These are phyloP conservation scores for Coemansia javaensis DNA, from an alignment of 192 early-diverging fungal genomes.

Conservation along the genomic window DNA sequence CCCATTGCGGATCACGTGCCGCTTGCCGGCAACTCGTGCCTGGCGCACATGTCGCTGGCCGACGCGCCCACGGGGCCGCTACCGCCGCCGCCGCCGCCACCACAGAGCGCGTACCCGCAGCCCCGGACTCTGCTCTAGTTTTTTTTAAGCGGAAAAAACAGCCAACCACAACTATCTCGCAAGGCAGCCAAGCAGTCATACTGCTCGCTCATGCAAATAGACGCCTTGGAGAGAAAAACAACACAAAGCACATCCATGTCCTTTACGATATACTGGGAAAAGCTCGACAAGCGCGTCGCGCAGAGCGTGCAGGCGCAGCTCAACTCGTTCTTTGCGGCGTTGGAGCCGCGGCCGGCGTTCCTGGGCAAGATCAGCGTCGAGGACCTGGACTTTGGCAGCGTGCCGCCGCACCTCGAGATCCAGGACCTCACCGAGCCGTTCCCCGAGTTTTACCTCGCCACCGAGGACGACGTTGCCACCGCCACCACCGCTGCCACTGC, in stretches of 20 bases:
- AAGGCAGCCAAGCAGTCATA: no score
- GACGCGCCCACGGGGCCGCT: constrained; percentile 9
- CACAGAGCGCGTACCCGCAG: background rate
- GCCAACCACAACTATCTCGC: no score
- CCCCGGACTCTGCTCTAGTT: no score
- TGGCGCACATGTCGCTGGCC: background rate
- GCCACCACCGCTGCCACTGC: background rate
- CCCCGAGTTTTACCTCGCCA: constrained; percentile 68
- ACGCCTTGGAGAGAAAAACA: no score
- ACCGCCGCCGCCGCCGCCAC: constrained; percentile 1
- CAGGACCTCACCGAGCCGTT: constrained; percentile 69
- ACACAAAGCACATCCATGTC: no score
- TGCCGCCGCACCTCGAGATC: constrained; percentile 67
- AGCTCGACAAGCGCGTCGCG: constrained; percentile 60
- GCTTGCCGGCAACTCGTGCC: background rate
- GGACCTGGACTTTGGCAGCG: constrained; percentile 62
- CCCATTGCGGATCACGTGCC: background rate
- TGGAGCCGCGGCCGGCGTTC: constrained; percentile 59
- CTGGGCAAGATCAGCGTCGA: constrained; percentile 68
- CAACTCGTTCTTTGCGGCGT: constrained; percentile 57
- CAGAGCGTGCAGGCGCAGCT: constrained; percentile 61
- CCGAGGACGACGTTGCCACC: constrained; percentile 34
- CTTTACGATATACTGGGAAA: constrained; percentile 65
- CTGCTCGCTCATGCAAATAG: no score
- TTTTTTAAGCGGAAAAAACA: no score